Evolutionary conservation across 345 rosid genomes (phyloP).

Genomic region (Bruguiera sexangula): DNA sequence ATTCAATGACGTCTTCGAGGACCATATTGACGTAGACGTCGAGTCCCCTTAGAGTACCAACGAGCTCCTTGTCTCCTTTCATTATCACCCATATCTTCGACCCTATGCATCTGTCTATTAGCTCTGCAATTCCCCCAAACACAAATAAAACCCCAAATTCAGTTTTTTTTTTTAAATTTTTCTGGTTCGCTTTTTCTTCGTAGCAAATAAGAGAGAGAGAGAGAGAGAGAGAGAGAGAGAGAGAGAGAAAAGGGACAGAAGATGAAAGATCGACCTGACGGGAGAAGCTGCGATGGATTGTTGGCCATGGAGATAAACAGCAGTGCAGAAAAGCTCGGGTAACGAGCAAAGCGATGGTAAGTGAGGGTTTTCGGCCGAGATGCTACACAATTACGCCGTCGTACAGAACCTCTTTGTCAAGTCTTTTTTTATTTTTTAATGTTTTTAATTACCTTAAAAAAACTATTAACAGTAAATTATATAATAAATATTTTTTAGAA

Average conservation of each 20-base stretch:
- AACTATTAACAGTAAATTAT: too few relatives aligned
- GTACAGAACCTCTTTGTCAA: too few relatives aligned
- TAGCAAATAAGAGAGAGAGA: background rate
- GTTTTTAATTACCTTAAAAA: too few relatives aligned
- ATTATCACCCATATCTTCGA: slow-evolving; percentile 86
- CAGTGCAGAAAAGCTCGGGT: too few relatives aligned
- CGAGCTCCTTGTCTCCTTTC: slow-evolving; percentile 94
- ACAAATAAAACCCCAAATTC: slow-evolving; percentile 11
- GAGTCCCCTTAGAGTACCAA: slow-evolving; percentile 70
- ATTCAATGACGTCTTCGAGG: slow-evolving; percentile 71
- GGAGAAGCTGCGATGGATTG: slow-evolving; percentile 80
- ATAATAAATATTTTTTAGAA: too few relatives aligned
- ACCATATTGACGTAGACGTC: slow-evolving; percentile 86
- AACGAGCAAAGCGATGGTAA: too few relatives aligned
- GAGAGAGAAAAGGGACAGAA: background rate
- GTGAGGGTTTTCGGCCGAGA: too few relatives aligned
- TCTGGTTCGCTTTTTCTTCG: background rate
- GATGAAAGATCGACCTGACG: slow-evolving; percentile 41
- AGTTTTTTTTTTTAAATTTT: background rate
- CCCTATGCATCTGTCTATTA: slow-evolving; percentile 80
- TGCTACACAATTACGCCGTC: too few relatives aligned
- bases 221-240: background rate
- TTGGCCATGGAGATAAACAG: slow-evolving; percentile 38
- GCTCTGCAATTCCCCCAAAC: slow-evolving; percentile 39
- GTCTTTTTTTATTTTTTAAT: too few relatives aligned